These are phyloP conservation scores for Cutaneotrichosporon cavernicola DNA, from an alignment of 1,284 basidiomycete genomes.

Conservation along the genomic window DNA sequence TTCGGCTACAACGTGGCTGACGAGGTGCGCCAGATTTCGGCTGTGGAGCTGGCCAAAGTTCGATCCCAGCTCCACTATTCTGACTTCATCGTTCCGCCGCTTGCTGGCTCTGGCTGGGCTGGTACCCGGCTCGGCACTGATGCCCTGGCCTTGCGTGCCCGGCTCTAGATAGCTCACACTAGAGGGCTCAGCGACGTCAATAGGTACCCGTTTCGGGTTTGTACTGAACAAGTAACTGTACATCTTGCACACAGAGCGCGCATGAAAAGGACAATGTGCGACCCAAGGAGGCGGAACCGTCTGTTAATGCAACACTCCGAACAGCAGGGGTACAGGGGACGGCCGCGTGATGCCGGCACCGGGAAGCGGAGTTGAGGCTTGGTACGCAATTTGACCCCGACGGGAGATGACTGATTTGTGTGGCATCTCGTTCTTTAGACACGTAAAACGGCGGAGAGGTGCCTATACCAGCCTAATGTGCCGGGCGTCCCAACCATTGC, in stretches of 20 bases:
- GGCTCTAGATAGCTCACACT: not conserved
- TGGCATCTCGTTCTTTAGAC: too few relatives aligned
- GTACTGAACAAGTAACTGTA: not conserved
- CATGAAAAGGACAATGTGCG: too few relatives aligned
- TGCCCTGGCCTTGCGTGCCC: not conserved
- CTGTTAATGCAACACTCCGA: not conserved
- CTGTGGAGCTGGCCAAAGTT: constrained; percentile 21
- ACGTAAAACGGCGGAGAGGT: not conserved
- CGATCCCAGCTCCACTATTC: constrained; percentile 14
- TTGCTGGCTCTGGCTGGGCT: not conserved
- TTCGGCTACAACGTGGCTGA: constrained; percentile 23
- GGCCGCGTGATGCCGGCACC: not conserved
- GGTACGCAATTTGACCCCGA: too few relatives aligned
- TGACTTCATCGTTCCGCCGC: not conserved
- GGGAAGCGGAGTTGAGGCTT: not conserved
- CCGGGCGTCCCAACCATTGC: not conserved
- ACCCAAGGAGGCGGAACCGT: too few relatives aligned
- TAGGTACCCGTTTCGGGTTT: not conserved
- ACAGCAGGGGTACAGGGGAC: not conserved
- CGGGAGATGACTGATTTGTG: too few relatives aligned
- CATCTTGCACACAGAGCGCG: too few relatives aligned
- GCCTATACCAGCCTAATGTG: not conserved
- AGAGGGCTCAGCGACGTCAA: not conserved
- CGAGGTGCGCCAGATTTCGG: constrained; percentile 21
- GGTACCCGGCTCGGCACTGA: not conserved